phyloP scores from a whole-genome alignment of 202 grass and related monocot genomes.

The Carex arenaria region DNA sequence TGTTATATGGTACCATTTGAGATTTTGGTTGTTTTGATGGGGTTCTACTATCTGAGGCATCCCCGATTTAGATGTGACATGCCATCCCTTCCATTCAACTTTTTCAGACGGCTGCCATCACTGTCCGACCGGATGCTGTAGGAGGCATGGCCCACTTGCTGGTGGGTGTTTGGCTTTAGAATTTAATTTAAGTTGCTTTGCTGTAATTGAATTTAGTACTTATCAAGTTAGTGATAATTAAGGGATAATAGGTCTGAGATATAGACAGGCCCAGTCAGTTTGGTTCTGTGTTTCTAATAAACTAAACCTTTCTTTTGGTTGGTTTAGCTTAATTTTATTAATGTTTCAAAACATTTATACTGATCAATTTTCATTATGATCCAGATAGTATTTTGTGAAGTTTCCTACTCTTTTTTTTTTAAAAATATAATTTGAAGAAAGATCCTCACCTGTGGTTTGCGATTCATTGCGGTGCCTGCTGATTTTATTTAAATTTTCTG shows the following conservation, averaged over 20 bases:
- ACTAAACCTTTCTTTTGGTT: neutral
- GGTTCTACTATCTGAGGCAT: constrained; percentile 84
- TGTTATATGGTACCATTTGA: constrained; percentile 76
- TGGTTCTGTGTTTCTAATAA: neutral
- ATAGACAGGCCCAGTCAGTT: neutral
- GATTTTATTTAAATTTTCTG: neutral
- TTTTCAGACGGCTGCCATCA: constrained; percentile 85
- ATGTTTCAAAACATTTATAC: neutral
- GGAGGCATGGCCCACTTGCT: neutral
- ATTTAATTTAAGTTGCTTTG: neutral
- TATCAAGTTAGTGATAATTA: neutral
- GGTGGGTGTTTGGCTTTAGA: neutral
- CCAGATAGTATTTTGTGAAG: neutral
- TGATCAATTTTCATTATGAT: neutral
- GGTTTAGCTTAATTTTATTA: constrained; percentile 1
- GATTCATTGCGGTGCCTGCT: neutral
- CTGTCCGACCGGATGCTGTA: constrained; percentile 78
- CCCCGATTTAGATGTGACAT: constrained; percentile 93
- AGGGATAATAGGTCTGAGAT: neutral
- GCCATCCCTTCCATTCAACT: constrained; percentile 85
- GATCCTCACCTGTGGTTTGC: neutral
- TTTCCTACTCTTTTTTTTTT: neutral
- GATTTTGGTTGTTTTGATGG: constrained; percentile 54
- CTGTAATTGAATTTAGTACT: neutral
- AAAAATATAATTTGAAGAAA: neutral